Evolutionary conservation across 2,329 filamentous ascomycete genomes (phyloP).

Genomic region (Aspergillus neoniger): DNA sequence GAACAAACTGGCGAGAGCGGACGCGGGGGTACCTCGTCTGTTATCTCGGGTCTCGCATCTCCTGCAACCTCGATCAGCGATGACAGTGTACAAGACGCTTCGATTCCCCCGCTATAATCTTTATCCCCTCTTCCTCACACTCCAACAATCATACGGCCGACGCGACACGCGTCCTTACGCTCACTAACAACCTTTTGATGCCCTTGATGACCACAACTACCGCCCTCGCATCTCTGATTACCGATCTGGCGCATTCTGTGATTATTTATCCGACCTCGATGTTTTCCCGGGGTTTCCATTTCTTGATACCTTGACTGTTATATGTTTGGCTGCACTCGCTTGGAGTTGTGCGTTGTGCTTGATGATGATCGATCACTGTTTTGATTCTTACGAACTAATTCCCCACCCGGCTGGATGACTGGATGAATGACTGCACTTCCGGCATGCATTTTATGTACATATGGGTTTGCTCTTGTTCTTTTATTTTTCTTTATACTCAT

Average conservation of each 20-base stretch:
- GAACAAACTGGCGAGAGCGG: slow-evolving; percentile 22
- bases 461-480: slow-evolving; percentile 11
- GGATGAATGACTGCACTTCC: slow-evolving; percentile 12
- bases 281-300: not conserved
- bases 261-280: not conserved
- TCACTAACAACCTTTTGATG: slow-evolving; percentile 5
- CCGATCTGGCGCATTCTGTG: slow-evolving; percentile 11
- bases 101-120: slow-evolving; percentile 15
- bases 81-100: slow-evolving; percentile 31
- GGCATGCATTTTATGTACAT: slow-evolving; percentile 13
- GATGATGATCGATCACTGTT: slow-evolving; percentile 11
- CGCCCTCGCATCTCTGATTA: slow-evolving; percentile 5
- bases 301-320: slow-evolving; percentile 17
- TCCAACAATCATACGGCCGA: not conserved
- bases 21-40: slow-evolving; percentile 34
- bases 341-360: slow-evolving; percentile 13
- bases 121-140: not conserved
- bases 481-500: slow-evolving; percentile 14
- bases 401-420: slow-evolving; percentile 20
- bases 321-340: not conserved
- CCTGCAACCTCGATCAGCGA: slow-evolving; percentile 41
- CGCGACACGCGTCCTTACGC: not conserved
- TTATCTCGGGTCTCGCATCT: slow-evolving; percentile 40
- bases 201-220: slow-evolving; percentile 14
- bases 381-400: slow-evolving; percentile 19